phyloP scores from a whole-genome alignment of 2,329 filamentous ascomycete species.

The Tolypocladium album region DNA sequence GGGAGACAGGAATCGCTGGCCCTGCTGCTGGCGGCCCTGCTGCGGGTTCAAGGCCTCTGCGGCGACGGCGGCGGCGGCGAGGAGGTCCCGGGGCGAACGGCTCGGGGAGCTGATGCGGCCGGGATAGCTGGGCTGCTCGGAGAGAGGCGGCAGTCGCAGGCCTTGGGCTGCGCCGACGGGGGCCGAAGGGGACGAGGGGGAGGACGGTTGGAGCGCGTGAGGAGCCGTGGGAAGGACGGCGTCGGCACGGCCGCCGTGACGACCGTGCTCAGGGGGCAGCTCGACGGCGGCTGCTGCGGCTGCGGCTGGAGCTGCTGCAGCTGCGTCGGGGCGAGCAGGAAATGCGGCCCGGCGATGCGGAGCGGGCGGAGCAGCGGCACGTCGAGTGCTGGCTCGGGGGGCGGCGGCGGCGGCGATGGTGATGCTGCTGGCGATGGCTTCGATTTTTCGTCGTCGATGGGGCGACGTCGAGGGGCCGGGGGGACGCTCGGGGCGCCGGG shows the following conservation, averaged over 20 bases:
- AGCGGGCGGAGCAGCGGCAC: not conserved
- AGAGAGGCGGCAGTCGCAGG: slow-evolving; percentile 16
- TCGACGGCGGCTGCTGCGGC: not conserved
- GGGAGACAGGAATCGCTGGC: slow-evolving; percentile 12
- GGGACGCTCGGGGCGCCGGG: not conserved
- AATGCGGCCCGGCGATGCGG: not conserved
- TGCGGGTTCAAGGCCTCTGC: not conserved
- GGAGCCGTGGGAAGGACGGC: slow-evolving; percentile 37
- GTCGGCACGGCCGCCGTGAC: slow-evolving; percentile 33
- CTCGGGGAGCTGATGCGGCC: not conserved
- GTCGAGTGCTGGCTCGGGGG: not conserved
- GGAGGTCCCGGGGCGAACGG: not conserved
- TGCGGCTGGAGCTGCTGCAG: not conserved
- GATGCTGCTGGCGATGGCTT: slow-evolving; percentile 1
- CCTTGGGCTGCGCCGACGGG: slow-evolving; percentile 18
- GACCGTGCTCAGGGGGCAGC: slow-evolving; percentile 25
- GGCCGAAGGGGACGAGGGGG: slow-evolving; percentile 12
- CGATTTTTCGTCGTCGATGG: not conserved
- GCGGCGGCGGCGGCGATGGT: not conserved
- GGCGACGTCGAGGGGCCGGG: not conserved
- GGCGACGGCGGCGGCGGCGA: not conserved
- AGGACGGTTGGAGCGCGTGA: slow-evolving; percentile 22
- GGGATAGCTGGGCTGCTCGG: slow-evolving; percentile 20
- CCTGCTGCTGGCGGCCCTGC: slow-evolving; percentile 1
- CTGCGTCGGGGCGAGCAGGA: not conserved